Conservation (phyloP, 257 asterid species). For the Vinca minor region DNA sequence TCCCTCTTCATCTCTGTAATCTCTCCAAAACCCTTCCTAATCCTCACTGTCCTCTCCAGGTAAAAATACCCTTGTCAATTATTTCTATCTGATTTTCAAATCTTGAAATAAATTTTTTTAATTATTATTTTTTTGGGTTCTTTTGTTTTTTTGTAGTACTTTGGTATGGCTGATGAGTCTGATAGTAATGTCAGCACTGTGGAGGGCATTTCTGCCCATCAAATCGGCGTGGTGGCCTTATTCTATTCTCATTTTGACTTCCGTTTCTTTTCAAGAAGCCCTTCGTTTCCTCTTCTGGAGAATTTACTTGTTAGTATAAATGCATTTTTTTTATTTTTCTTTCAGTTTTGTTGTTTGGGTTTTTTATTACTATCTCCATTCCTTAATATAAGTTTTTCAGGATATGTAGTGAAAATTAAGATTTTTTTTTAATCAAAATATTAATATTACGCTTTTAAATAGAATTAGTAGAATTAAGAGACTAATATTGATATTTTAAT, state of each 20-base stretch:
- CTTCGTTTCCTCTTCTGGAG: conserved; percentile 73
- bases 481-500: too few relatives aligned
- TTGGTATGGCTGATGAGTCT: conserved; percentile 85
- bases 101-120: conserved; percentile 1
- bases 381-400: too few relatives aligned
- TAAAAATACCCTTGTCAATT: neutral
- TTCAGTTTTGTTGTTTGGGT: neutral
- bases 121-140: conserved; percentile 14
- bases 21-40: conserved; percentile 76
- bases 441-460: too few relatives aligned
- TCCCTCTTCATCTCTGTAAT: conserved; percentile 67
- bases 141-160: conserved; percentile 39
- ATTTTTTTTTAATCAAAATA: too few relatives aligned
- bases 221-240: conserved; percentile 55
- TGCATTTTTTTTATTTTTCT: neutral
- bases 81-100: neutral
- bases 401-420: too few relatives aligned
- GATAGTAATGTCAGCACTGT: conserved; percentile 65
- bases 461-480: too few relatives aligned
- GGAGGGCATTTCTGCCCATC: conserved; percentile 90
- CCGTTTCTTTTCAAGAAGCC: conserved; percentile 77
- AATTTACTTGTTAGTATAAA: conserved; percentile 46
- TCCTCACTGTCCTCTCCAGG: conserved; percentile 86
- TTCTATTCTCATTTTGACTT: conserved; percentile 47
- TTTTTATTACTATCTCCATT: too few relatives aligned